Conservation (phyloP, 1,284 basidiomycete genomes). For the Tylopilus sp. region DNA sequence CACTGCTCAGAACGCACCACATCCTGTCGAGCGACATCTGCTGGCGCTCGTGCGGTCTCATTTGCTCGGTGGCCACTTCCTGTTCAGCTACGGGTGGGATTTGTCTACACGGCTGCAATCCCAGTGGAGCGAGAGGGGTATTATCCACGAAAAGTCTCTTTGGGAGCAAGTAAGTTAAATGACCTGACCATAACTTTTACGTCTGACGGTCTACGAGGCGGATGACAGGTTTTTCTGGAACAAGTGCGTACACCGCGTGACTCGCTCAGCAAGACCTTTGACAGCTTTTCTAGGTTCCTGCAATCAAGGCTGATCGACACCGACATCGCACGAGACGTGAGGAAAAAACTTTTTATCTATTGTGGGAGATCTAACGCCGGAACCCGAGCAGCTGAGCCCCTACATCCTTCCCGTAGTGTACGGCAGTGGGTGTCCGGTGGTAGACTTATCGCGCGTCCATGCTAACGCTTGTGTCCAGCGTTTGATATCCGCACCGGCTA, state of each 20-base stretch:
- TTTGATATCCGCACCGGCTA: conserved; percentile 81
- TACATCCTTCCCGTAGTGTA: conserved; percentile 93
- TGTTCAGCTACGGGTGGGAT: conserved; percentile 93
- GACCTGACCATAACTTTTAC: conserved; percentile 3
- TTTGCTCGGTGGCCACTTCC: conserved; percentile 74
- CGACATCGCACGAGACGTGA: conserved; percentile 58
- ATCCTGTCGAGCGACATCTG: conserved; percentile 87
- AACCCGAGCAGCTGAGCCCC: conserved; percentile 59
- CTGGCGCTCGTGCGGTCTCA: conserved; percentile 86
- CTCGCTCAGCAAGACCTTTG: conserved; percentile 4
- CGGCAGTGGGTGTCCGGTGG: conserved; percentile 66
- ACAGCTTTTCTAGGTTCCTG: conserved; percentile 49
- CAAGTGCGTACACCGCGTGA: conserved; percentile 42
- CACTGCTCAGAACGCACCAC: conserved; percentile 62
- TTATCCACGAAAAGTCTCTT: conserved; percentile 52
- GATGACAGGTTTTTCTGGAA: conserved; percentile 99
- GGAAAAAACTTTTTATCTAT: conserved; percentile 22
- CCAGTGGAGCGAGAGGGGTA: conserved; percentile 61
- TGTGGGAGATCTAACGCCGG: conserved; percentile 9
- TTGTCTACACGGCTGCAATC: conserved; percentile 86
- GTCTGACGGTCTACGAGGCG: conserved; percentile 47
- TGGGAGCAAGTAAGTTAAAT: conserved; percentile 66
- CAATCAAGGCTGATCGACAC: conserved; percentile 70
- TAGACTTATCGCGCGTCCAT: conserved; percentile 8
- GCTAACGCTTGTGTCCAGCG: conserved; percentile 45